Conservation (phyloP, 805 yeast species). For the Barnettozyma sp. region DNA sequence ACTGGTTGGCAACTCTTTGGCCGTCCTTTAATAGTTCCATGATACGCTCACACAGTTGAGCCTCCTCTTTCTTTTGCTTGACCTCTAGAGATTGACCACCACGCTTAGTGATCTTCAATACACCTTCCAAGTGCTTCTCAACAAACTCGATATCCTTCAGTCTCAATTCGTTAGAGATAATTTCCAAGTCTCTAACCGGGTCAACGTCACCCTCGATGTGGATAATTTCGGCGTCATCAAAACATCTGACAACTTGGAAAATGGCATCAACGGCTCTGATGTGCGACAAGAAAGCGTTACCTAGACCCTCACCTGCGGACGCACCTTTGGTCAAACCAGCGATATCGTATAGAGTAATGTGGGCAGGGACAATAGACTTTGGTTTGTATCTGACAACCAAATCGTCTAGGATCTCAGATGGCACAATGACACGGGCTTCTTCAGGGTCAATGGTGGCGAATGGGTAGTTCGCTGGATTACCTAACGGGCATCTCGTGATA, state of each 20-base stretch:
- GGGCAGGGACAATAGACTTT: conserved; percentile 84
- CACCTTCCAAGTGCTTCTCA: conserved; percentile 70
- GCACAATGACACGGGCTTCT: conserved; percentile 93
- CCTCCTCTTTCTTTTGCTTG: conserved; percentile 83
- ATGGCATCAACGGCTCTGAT: conserved; percentile 97
- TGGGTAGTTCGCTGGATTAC: conserved; percentile 97
- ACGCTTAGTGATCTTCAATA: conserved; percentile 73
- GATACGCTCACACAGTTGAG: conserved; percentile 63
- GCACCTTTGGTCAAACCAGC: conserved; percentile 99
- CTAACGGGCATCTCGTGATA: conserved; percentile 84
- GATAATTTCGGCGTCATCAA: conserved; percentile 95
- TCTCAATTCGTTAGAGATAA: conserved; percentile 85
- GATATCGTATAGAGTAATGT: conserved; percentile 88
- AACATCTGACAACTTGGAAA: conserved; percentile 95
- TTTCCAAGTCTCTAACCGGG: conserved; percentile 91
- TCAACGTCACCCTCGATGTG: conserved; percentile 96
- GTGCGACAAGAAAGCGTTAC: conserved; percentile 94
- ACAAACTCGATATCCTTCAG: conserved; percentile 95
- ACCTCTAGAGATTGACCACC: conserved; percentile 88
- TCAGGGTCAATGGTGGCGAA: conserved; percentile 98
- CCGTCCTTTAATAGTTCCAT: conserved; percentile 76
- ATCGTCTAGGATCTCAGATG: conserved; percentile 80
- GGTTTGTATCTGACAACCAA: conserved; percentile 73
- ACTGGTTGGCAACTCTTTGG: conserved; percentile 78
- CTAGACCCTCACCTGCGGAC: conserved; percentile 93